Conservation (phyloP, 1,284 basidiomycete genomes). For the Sanghuangporus weigelae region DNA sequence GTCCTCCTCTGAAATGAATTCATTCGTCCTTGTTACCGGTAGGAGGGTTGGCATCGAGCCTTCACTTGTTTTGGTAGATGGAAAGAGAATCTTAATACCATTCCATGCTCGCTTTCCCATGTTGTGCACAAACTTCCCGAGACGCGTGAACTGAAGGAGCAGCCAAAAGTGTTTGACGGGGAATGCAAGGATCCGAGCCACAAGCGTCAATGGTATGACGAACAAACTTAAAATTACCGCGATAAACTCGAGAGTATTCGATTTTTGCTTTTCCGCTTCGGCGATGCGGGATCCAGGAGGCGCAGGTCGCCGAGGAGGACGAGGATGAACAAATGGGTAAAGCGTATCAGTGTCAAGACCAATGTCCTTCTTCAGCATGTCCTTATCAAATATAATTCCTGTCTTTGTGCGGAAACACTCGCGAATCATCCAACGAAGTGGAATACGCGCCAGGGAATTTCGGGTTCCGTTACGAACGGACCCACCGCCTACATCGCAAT, state of each 20-base stretch:
- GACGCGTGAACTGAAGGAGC: not conserved
- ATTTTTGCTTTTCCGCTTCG: slow-evolving; percentile 21
- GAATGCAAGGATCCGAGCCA: not conserved
- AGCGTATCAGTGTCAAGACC: slow-evolving; percentile 44
- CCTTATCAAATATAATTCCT: slow-evolving; percentile 48
- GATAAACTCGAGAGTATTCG: slow-evolving; percentile 17
- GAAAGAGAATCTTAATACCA: not conserved
- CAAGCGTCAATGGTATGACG: slow-evolving; percentile 8
- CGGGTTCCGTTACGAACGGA: slow-evolving; percentile 37
- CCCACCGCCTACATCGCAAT: slow-evolving; percentile 47
- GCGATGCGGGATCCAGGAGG: slow-evolving; percentile 21
- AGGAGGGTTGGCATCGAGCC: slow-evolving; percentile 9
- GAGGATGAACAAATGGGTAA: slow-evolving; percentile 33
- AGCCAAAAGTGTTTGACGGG: slow-evolving; percentile 9
- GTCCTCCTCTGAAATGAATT: slow-evolving; percentile 35
- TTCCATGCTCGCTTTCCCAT: not conserved
- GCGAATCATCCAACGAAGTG: slow-evolving; percentile 55
- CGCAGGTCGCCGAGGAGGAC: slow-evolving; percentile 27
- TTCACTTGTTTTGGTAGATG: not conserved
- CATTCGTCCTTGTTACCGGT: slow-evolving; percentile 6
- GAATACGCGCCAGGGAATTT: slow-evolving; percentile 42
- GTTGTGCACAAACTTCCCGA: slow-evolving; percentile 8
- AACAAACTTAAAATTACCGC: slow-evolving; percentile 5
- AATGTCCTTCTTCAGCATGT: slow-evolving; percentile 36
- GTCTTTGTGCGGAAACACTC: slow-evolving; percentile 46